phyloP scores from a whole-genome alignment of 225 moss, liverwort and hornwort genomes.

The Pleurozium schreberi region DNA sequence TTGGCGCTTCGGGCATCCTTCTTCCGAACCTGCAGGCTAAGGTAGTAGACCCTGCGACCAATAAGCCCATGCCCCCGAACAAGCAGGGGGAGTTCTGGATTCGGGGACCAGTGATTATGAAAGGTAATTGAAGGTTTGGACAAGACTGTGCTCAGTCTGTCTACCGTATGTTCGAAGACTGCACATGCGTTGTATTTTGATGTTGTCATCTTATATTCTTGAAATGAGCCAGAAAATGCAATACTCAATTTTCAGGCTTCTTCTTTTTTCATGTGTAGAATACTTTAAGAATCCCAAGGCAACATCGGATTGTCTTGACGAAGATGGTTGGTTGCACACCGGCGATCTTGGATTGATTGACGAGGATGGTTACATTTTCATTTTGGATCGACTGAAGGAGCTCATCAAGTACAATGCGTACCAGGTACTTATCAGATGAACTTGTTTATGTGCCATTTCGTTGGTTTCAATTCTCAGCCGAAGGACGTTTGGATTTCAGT shows the following conservation, averaged over 20 bases:
- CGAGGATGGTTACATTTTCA: constrained; percentile 20
- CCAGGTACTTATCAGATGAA: constrained; percentile 15
- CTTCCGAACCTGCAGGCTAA: constrained; percentile 46
- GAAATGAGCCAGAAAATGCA: background rate
- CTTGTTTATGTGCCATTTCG: background rate
- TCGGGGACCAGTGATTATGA: constrained; percentile 48
- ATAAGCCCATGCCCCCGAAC: constrained; percentile 31
- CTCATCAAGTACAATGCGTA: constrained; percentile 47
- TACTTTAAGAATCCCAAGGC: constrained; percentile 43
- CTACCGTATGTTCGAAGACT: background rate
- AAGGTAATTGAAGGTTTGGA: constrained; percentile 17
- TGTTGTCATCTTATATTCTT: background rate
- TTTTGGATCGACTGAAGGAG: constrained; percentile 47
- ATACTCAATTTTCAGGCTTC: background rate
- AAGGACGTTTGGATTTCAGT: background rate
- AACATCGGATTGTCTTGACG: constrained; percentile 19
- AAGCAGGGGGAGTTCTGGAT: constrained; percentile 58
- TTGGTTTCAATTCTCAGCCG: background rate
- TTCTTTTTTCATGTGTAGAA: background rate
- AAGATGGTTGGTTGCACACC: constrained; percentile 40
- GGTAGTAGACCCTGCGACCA: constrained; percentile 35
- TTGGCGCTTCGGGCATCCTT: constrained; percentile 44
- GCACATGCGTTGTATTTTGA: background rate
- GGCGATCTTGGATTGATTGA: constrained; percentile 34
- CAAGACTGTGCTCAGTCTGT: background rate